These are phyloP conservation scores for Cornus suecica DNA, from an alignment of 148 eudicot genomes.

Conservation along the genomic window DNA sequence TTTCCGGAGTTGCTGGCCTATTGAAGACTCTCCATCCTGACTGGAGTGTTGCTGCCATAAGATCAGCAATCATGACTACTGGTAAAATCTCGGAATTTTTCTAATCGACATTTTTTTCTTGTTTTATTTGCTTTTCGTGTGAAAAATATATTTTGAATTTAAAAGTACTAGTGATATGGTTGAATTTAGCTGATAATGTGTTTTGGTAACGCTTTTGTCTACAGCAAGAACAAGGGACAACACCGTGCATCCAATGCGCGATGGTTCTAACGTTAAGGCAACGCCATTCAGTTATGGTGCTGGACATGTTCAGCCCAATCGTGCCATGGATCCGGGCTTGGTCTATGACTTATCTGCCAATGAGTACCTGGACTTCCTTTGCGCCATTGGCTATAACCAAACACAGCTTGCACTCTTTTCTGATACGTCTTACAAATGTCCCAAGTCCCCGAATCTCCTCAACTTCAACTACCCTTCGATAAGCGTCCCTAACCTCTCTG, in stretches of 20 bases:
- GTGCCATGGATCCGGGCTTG: conserved; percentile 59
- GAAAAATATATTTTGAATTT: too few species aligned
- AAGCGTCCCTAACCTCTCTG: conserved; percentile 39
- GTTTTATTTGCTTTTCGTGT: too few species aligned
- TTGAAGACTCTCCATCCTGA: conserved; percentile 49
- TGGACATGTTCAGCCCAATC: conserved; percentile 59
- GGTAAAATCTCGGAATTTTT: conserved; percentile 24
- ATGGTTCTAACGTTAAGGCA: conserved; percentile 18
- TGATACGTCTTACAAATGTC: conserved; percentile 25
- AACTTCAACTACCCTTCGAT: conserved; percentile 62
- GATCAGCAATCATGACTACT: conserved; percentile 72
- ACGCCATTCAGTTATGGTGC: conserved; percentile 52
- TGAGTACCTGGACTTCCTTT: conserved; percentile 60
- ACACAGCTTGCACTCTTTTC: conserved; percentile 25
- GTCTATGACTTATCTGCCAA: conserved; percentile 42
- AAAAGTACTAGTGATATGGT: too few species aligned
- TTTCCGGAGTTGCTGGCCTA: conserved; percentile 59
- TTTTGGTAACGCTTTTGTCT: neutral
- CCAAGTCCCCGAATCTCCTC: conserved; percentile 15
- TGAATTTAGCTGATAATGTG: neutral
- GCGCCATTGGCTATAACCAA: conserved; percentile 49
- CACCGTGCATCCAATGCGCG: conserved; percentile 31
- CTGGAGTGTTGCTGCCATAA: conserved; percentile 67
- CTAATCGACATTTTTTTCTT: neutral
- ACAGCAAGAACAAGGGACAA: conserved; percentile 61